Percentiles rank a stretch among this genome's conserved stretches.
These are phyloP conservation scores for Takakia lepidozioides DNA, from an alignment of 225 moss, liverwort and hornwort species.

Conservation along the genomic window DNA sequence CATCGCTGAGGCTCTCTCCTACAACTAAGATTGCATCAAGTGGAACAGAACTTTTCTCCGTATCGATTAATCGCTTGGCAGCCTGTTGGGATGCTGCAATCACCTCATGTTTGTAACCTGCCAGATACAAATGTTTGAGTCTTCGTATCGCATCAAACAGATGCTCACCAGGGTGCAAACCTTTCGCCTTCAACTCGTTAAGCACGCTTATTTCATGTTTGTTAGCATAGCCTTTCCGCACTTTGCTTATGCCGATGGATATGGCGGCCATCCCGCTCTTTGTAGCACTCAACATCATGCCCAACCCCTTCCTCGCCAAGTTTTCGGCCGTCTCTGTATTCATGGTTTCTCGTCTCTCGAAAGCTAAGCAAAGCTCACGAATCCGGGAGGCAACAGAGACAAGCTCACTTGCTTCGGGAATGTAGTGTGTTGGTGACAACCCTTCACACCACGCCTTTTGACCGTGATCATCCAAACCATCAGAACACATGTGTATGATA, in stretches of 20 bases:
- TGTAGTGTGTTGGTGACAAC: too few relatives aligned
- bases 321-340: slow-evolving; percentile 31
- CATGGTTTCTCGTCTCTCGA: too few relatives aligned
- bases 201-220: slow-evolving; percentile 73
- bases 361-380: too few relatives aligned
- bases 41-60: slow-evolving; percentile 83
- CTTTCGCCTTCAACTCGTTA: slow-evolving; percentile 35
- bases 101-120: slow-evolving; percentile 80
- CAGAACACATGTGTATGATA: too few relatives aligned
- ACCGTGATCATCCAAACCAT: too few relatives aligned
- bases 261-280: slow-evolving; percentile 60
- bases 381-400: too few relatives aligned
- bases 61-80: slow-evolving; percentile 74
- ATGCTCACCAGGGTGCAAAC: slow-evolving; percentile 45
- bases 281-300: slow-evolving; percentile 68
- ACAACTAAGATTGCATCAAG: slow-evolving; percentile 67
- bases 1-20: slow-evolving; percentile 59
- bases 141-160: slow-evolving; percentile 69
- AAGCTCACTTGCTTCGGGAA: too few relatives aligned
- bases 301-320: slow-evolving; percentile 54
- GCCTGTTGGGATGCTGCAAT: slow-evolving; percentile 59
- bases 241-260: slow-evolving; percentile 45
- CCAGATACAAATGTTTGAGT: slow-evolving; percentile 65
- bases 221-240: slow-evolving; percentile 62
- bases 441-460: too few relatives aligned